Conservation (phyloP, 176 grass and related monocot species). For the Oryza punctata region DNA sequence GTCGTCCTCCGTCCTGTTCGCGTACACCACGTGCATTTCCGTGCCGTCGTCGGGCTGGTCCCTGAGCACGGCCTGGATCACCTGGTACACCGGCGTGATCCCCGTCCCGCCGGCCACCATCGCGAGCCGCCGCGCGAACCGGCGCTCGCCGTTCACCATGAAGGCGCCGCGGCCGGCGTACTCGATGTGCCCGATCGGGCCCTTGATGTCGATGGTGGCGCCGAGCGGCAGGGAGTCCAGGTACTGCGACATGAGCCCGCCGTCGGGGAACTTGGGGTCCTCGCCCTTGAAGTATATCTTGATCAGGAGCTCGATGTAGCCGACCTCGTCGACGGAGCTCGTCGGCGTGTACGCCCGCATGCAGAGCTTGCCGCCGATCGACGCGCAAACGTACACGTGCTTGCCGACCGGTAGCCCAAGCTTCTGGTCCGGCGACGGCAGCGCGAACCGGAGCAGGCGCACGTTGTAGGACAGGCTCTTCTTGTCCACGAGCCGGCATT, state of each 20-base stretch:
- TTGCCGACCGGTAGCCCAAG: conserved; percentile 78
- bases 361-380: conserved; percentile 59
- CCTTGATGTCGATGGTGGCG: conserved; percentile 54
- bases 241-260: conserved; percentile 82
- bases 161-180: conserved; percentile 64
- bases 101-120: conserved; percentile 84
- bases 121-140: conserved; percentile 51
- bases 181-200: conserved; percentile 69
- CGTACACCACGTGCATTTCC: conserved; percentile 83
- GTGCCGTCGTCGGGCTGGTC: conserved; percentile 66
- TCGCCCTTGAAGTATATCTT: conserved; percentile 82
- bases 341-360: conserved; percentile 89
- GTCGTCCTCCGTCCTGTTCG: conserved; percentile 77
- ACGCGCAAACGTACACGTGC: conserved; percentile 68
- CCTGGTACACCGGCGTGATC: conserved; percentile 90
- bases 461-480: conserved; percentile 57
- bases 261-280: conserved; percentile 58
- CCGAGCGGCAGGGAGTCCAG: conserved; percentile 62
- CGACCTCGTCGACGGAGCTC: conserved; percentile 45
- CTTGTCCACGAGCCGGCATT: conserved; percentile 51
- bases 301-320: conserved; percentile 81
- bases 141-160: conserved; percentile 45
- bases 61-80: conserved; percentile 81
- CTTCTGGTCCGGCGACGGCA: conserved; percentile 48
- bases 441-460: conserved; percentile 61